Evolutionary conservation across 805 yeast species (phyloP), one percentile per base, ranked within the genome.

Genomic region (Vanderwaltozyma tropicalis): DNA sequence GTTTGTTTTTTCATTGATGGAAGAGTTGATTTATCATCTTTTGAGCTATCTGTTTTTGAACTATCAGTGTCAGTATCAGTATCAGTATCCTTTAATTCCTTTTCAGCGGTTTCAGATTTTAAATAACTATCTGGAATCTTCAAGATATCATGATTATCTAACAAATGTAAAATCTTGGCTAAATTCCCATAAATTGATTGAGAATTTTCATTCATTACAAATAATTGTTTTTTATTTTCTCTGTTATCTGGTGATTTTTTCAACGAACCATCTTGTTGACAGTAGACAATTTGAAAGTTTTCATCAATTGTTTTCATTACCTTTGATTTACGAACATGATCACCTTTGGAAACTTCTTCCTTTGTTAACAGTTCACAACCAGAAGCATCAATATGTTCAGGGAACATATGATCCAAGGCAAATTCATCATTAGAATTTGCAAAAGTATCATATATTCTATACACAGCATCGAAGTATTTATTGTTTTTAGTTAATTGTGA

Each of bases 401-500:
- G 69, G 39, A 69, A 62, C 20, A 75, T 46, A 6, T 72, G 68
- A 2, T 67, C 64, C 11, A 73, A 42, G 6, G 51, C 49, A 34
- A 62, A 64, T 11, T 54, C 46, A 43, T 61, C 49, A 1, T 49
- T 43, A 11, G 68, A 62, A 4, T 57, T 56, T 18, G 61, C 52
- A 15, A 72, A 44, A 20, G 52, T 58, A 19, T 64, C 52, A 4
- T 69, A 68, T 15, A 73, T 57, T 28, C 71, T 61, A 19, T 68
- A 68, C 13, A 68, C 62, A 8, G 73, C 74, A 42, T 72, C 71
- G 50, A 62, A 73, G 52, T 72, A 76, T 33, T 57, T 61, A 41
- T 66, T 52, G 34, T 72, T 64, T 5, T 64, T 63, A 1, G 79
- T 70, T 18, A 76, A 38, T 41, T 74, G 76, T 1, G 79, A 59